Base-by-base conservation (phyloP, 163 green algal genomes). In the Scenedesmus sp. region DNA sequence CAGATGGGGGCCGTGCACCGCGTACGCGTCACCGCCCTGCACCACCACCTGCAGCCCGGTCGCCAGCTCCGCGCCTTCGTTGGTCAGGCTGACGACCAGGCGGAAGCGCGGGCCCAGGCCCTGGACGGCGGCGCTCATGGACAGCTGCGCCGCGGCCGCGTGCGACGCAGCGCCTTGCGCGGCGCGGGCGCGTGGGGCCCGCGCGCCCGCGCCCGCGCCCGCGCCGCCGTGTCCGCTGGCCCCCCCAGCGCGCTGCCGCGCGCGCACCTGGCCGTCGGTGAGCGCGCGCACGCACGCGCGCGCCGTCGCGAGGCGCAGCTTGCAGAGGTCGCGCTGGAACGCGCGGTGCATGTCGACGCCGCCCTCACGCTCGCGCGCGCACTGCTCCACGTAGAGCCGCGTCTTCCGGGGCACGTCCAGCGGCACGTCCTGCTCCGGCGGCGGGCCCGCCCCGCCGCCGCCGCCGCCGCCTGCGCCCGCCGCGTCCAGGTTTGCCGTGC, bases 381-480 rank as follows among this genome's bases (percentile, higher is more conserved):
- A 51, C 87, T 94, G 91, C 86, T 94, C 89, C 45, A 95, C 85
- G 53, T 92, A 94, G 60, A 93, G 75, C 29, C 86, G 84, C 24
- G 89, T 94, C 84, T 94, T 93, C 69, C 93, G 93, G 44, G 91
- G 89, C 28, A 95, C 87, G 42, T 88, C 79, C 34, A 95, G 85
- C 3, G 89, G 91, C 28, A 92, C 88, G 50, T 93, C 89, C 80
- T 93, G 89, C 78, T 93, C 90, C 0, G 82, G 80, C 1, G 85
- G 85, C 22, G 86, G 80, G 3, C 82, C 83, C 2, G 54, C 50
- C 18, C n/a, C 20, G 60, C 50, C 3, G 29, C 34, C 20, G n/a
- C n/a, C n/a, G n/a, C n/a, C n/a, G n/a, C n/a, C n/a, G n/a, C n/a
- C n/a, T n/a, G 63, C 75, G 3, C 62, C 54, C 0, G 73, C 54